These are phyloP conservation scores for Eremomyces bilateralis DNA, from an alignment of 495 filamentous ascomycete genomes.

Conservation along the genomic window DNA sequence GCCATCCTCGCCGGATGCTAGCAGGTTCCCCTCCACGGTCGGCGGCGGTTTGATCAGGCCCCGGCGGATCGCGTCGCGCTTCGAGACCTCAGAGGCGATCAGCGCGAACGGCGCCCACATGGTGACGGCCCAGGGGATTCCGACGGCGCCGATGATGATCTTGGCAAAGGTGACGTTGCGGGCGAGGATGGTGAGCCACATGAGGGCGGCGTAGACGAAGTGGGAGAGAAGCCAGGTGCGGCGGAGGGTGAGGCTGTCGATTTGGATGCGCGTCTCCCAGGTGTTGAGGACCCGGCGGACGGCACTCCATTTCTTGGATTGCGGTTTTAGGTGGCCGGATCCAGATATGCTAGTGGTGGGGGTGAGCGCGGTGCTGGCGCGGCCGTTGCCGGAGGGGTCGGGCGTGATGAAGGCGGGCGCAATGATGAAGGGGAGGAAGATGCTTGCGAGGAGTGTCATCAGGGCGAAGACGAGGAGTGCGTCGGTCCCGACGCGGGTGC, in stretches of 20 bases:
- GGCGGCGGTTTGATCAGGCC: constrained; percentile 21
- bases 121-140: constrained; percentile 73
- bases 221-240: constrained; percentile 70
- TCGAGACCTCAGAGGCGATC: constrained; percentile 68
- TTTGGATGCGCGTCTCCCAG: constrained; percentile 26
- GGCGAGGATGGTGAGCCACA: constrained; percentile 65
- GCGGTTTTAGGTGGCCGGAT: constrained; percentile 12
- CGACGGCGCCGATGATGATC: constrained; percentile 51
- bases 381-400: background rate
- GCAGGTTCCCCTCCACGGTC: constrained; percentile 10
- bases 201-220: constrained; percentile 51
- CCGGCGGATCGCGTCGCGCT: constrained; percentile 48
- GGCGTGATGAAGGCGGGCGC: constrained; percentile 45
- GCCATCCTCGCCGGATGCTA: constrained; percentile 23
- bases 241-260: constrained; percentile 62
- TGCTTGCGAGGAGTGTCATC: constrained; percentile 54
- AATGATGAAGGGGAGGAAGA: constrained; percentile 63
- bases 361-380: constrained; percentile 1
- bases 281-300: background rate
- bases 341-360: constrained; percentile 4
- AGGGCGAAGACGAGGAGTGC: constrained; percentile 75
- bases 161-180: constrained; percentile 41
- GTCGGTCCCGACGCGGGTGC: constrained; percentile 62
- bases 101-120: constrained; percentile 86
- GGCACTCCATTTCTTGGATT: constrained; percentile 1